A percentile compares a stretch with the other conserved stretches of the same genome.
phyloP scores from a whole-genome alignment of 306 rosid species.

The Citrullus colocynthis region DNA sequence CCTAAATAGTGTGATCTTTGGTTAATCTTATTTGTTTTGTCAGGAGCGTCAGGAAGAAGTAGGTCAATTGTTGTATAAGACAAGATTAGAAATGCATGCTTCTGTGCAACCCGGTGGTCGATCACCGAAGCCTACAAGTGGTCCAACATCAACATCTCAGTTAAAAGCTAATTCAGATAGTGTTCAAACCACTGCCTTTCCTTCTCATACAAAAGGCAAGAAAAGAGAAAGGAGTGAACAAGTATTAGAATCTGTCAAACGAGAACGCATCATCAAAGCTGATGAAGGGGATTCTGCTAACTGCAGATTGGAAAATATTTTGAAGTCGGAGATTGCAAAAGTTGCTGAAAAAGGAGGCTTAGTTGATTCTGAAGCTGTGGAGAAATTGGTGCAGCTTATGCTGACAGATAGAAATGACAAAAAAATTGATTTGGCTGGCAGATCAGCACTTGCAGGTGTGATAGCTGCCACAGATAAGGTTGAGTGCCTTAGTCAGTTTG shows the following conservation, averaged over 20 bases:
- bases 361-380: slow-evolving; percentile 62
- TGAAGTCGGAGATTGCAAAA: slow-evolving; percentile 66
- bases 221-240: slow-evolving; percentile 81
- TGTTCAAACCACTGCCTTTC: slow-evolving; percentile 49
- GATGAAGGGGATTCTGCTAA: slow-evolving; percentile 76
- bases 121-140: slow-evolving; percentile 70
- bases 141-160: slow-evolving; percentile 64
- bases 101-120: slow-evolving; percentile 64
- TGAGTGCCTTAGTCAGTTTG: slow-evolving; percentile 68
- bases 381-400: slow-evolving; percentile 72
- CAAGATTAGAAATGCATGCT: slow-evolving; percentile 64
- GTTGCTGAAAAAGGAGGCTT: slow-evolving; percentile 84
- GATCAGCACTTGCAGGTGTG: slow-evolving; percentile 64
- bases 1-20: neutral
- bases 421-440: slow-evolving; percentile 61
- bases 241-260: slow-evolving; percentile 56
- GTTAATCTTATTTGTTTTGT: neutral
- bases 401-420: slow-evolving; percentile 51
- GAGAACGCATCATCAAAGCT: slow-evolving; percentile 41
- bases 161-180: slow-evolving; percentile 64
- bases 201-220: slow-evolving; percentile 60
- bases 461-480: slow-evolving; percentile 57
- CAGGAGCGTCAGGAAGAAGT: slow-evolving; percentile 86
- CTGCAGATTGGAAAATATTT: slow-evolving; percentile 34
- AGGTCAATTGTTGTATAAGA: slow-evolving; percentile 52